These are phyloP conservation scores for Erythrophleum fordii DNA, from an alignment of 306 rosid genomes.

Conservation along the genomic window DNA sequence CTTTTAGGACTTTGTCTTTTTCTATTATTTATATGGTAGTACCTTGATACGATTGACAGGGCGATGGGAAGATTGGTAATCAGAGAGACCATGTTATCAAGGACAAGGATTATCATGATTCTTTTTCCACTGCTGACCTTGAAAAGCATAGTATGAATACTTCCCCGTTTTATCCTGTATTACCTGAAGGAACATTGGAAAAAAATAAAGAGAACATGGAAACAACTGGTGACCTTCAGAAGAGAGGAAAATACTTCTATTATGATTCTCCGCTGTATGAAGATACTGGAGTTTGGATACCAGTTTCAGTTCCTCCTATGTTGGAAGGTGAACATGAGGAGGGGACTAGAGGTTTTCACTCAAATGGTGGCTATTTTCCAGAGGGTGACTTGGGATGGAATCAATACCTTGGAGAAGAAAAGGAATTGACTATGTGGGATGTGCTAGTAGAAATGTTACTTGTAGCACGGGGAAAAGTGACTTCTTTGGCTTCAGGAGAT, in stretches of 20 bases:
- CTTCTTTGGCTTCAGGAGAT: conserved; percentile 72
- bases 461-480: conserved; percentile 80
- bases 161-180: conserved; percentile 46
- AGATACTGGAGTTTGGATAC: conserved; percentile 97
- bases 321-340: conserved; percentile 75
- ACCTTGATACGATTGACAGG: conserved; percentile 46
- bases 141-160: conserved; percentile 31
- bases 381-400: conserved; percentile 87
- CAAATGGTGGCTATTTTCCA: conserved; percentile 86
- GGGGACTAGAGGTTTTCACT: conserved; percentile 67
- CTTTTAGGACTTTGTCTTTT: background rate
- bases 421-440: conserved; percentile 98
- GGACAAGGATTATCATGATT: conserved; percentile 36
- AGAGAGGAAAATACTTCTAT: conserved; percentile 66
- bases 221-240: conserved; percentile 42
- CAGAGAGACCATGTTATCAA: conserved; percentile 19
- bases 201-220: conserved; percentile 41
- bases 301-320: conserved; percentile 98
- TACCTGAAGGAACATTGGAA: conserved; percentile 38
- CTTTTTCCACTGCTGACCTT: conserved; percentile 30
- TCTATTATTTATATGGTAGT: conserved; percentile 14
- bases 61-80: conserved; percentile 39
- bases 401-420: conserved; percentile 73
- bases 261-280: conserved; percentile 76
- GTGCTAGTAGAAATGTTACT: conserved; percentile 89